Evolutionary conservation across 352 stramenopile species (phyloP).

Genomic region (Pilasporangium apinafurcum): DNA sequence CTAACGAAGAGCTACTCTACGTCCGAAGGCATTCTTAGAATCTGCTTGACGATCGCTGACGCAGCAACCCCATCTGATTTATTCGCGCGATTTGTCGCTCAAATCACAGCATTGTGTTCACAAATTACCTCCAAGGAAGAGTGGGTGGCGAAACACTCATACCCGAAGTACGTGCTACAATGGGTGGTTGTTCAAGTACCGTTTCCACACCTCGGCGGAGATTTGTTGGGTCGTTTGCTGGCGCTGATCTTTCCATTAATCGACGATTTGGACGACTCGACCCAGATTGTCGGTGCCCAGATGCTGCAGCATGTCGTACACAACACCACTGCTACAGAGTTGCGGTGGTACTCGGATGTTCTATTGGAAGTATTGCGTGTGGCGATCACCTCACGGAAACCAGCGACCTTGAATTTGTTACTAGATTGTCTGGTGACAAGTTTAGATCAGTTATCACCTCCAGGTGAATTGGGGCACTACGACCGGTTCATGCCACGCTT

Average conservation of each 20-base stretch:
- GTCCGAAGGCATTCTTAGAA: constrained; percentile 13
- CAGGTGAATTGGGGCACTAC: constrained; percentile 51
- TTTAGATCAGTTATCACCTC: constrained; percentile 57
- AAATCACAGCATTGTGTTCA: constrained; percentile 35
- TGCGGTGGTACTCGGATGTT: constrained; percentile 78
- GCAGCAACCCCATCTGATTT: constrained; percentile 5
- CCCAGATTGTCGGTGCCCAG: constrained; percentile 49
- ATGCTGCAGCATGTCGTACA: constrained; percentile 58
- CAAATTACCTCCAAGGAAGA: constrained; percentile 58
- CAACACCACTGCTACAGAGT: constrained; percentile 61
- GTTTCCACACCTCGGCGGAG: constrained; percentile 55
- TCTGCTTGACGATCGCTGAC: constrained; percentile 10
- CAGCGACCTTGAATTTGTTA: constrained; percentile 43
- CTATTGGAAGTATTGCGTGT: constrained; percentile 66
- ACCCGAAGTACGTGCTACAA: constrained; percentile 53
- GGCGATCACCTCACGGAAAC: constrained; percentile 53
- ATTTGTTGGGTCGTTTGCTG: constrained; percentile 66
- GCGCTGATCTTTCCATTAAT: constrained; percentile 76
- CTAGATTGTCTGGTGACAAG: constrained; percentile 48
- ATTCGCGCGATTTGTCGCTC: constrained; percentile 21
- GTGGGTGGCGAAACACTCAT: constrained; percentile 38
- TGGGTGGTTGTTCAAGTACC: constrained; percentile 44
- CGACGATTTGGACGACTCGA: constrained; percentile 59
- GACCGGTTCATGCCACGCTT: constrained; percentile 62
- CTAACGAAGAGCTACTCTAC: constrained; percentile 14